Percentiles rank a stretch among this genome's conserved stretches.
Conservation (phyloP, 2,329 filamentous ascomycete species). For the Cladophialophora psammophila region DNA sequence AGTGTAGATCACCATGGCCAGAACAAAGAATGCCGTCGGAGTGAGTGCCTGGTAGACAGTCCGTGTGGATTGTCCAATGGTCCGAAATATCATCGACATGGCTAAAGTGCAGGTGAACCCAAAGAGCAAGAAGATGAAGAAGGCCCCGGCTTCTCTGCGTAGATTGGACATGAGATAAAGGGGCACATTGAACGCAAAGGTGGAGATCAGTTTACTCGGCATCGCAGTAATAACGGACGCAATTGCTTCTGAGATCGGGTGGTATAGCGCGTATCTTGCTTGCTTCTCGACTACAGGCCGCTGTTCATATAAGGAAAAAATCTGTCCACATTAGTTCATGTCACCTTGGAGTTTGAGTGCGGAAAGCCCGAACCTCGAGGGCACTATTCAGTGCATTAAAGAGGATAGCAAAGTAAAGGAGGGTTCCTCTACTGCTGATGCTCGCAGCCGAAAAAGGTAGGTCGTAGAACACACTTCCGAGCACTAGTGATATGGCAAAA, state of each 20-base stretch:
- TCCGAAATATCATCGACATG: constrained; percentile 60
- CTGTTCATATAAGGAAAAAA: constrained; percentile 77
- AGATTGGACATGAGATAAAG: constrained; percentile 90
- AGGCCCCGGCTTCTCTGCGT: constrained; percentile 73
- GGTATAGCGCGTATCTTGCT: constrained; percentile 82
- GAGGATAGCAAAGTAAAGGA: constrained; percentile 68
- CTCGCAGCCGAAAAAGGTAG: constrained; percentile 64
- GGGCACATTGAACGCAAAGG: constrained; percentile 76
- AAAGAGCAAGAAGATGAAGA: constrained; percentile 85
- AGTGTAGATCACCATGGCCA: constrained; percentile 70
- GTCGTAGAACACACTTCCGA: constrained; percentile 72
- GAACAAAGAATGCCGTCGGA: constrained; percentile 59
- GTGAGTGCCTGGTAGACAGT: constrained; percentile 70
- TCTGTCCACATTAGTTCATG: background rate
- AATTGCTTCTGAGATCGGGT: constrained; percentile 85
- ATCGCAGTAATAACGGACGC: constrained; percentile 85
- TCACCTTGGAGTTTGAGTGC: background rate
- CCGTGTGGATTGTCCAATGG: constrained; percentile 70
- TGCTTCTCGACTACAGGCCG: constrained; percentile 94
- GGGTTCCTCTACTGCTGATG: constrained; percentile 68
- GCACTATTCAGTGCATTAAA: constrained; percentile 57
- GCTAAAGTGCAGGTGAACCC: constrained; percentile 64
- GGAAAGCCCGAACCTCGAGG: background rate
- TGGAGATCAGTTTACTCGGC: constrained; percentile 78
- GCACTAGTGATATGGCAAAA: constrained; percentile 64